Conservation (phyloP, 2,329 filamentous ascomycete genomes). For the Neofusicoccum parvum region DNA sequence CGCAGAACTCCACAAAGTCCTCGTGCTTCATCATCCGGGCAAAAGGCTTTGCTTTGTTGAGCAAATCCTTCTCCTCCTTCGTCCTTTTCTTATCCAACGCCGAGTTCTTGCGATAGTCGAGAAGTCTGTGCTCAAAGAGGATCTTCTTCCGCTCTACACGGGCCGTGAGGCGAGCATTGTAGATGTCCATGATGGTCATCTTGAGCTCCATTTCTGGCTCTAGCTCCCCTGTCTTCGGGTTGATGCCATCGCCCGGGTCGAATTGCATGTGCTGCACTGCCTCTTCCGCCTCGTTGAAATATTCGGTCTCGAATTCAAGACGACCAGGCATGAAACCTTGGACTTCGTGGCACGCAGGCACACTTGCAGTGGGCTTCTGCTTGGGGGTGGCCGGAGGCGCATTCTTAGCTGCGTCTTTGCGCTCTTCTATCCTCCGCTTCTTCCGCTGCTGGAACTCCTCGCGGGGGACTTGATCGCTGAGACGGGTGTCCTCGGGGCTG, state of each 20-base stretch:
- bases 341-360: conserved; percentile 95
- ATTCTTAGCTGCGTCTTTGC: conserved; percentile 83
- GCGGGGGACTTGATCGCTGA: conserved; percentile 79
- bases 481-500: conserved; percentile 75
- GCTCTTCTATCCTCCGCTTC: conserved; percentile 89
- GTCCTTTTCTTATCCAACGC: conserved; percentile 91
- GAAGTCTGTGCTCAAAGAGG: conserved; percentile 89
- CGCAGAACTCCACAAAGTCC: conserved; percentile 84
- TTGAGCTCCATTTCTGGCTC: conserved; percentile 98
- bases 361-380: conserved; percentile 92
- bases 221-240: conserved; percentile 77
- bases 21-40: conserved; percentile 93
- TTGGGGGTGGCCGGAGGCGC: conserved; percentile 83
- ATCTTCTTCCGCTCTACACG: conserved; percentile 94
- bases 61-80: conserved; percentile 88
- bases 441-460: conserved; percentile 93
- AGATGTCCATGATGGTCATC: conserved; percentile 97
- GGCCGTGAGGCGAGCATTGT: conserved; percentile 87
- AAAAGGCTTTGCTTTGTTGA: conserved; percentile 94
- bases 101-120: conserved; percentile 91
- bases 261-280: conserved; percentile 98
- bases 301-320: conserved; percentile 95
- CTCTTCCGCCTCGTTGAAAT: conserved; percentile 96
- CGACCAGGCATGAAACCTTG: conserved; percentile 98
- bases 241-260: conserved; percentile 91